Percentiles rank a stretch among this genome's conserved stretches.
phyloP scores from a whole-genome alignment of 768 basidiomycete species.

The Clathrus columnatus region DNA sequence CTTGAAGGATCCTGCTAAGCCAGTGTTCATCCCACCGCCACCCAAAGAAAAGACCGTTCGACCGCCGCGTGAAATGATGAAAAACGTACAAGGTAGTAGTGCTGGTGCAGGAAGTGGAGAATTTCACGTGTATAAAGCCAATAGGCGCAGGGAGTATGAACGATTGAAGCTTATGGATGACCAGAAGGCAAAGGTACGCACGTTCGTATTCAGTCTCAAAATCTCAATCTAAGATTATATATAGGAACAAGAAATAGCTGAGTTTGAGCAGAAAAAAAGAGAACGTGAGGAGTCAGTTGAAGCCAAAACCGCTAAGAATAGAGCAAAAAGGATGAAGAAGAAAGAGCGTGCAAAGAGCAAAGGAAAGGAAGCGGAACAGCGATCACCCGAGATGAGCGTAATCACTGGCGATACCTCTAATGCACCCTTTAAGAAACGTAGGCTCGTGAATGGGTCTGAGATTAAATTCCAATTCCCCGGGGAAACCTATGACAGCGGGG shows the following conservation, averaged over 20 bases:
- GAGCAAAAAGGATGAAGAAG: slow-evolving; percentile 89
- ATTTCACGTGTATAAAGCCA: slow-evolving; percentile 98
- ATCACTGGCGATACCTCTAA: slow-evolving; percentile 9
- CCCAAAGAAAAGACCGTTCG: slow-evolving; percentile 78
- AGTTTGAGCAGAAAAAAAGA: slow-evolving; percentile 66
- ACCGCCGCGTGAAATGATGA: slow-evolving; percentile 92
- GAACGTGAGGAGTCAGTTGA: slow-evolving; percentile 66
- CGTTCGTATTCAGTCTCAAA: no score
- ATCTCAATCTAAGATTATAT: not conserved
- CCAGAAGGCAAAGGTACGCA: slow-evolving; percentile 60
- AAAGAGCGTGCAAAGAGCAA: slow-evolving; percentile 59
- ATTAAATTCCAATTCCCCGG: slow-evolving; percentile 48
- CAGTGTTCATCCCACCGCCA: slow-evolving; percentile 67
- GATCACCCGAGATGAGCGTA: slow-evolving; percentile 14
- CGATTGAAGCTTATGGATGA: slow-evolving; percentile 88
- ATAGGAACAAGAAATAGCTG: slow-evolving; percentile 63
- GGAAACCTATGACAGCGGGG: slow-evolving; percentile 38
- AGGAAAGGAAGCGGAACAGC: slow-evolving; percentile 22
- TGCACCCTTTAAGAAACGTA: slow-evolving; percentile 64
- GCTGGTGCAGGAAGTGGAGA: slow-evolving; percentile 97
- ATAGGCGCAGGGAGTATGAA: slow-evolving; percentile 90
- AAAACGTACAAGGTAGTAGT: slow-evolving; percentile 96
- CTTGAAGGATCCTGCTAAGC: slow-evolving; percentile 82
- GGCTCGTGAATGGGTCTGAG: slow-evolving; percentile 72
- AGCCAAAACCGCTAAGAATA: slow-evolving; percentile 90